Evolutionary conservation across 2,329 filamentous ascomycete species (phyloP).

Genomic region (Diaporthe citriasiana): DNA sequence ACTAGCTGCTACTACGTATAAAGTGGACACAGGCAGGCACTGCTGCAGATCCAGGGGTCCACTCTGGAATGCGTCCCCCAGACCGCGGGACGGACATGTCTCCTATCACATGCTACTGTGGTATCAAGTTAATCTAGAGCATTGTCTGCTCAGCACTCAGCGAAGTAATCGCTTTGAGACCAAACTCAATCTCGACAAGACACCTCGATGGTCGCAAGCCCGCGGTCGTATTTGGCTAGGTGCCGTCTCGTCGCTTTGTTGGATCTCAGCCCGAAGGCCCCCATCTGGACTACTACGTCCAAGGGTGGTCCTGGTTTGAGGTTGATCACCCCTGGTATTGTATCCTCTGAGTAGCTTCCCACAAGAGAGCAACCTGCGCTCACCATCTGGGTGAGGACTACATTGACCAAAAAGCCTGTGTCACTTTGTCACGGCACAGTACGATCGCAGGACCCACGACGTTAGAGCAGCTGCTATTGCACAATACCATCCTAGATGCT

Average conservation of each 20-base stretch:
- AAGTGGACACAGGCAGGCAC: conserved; percentile 10
- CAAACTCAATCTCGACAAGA: conserved; percentile 29
- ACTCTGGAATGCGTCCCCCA: conserved; percentile 20
- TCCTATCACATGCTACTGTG: conserved; percentile 18
- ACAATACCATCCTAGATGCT: neutral
- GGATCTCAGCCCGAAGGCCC: neutral
- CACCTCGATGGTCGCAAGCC: neutral
- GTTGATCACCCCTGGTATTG: neutral
- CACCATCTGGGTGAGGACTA: neutral
- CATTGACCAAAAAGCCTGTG: neutral
- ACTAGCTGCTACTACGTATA: conserved; percentile 3
- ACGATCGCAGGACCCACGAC: neutral
- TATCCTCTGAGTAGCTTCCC: neutral
- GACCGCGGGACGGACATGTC: neutral
- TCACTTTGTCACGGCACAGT: neutral
- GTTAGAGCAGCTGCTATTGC: neutral
- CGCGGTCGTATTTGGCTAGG: conserved; percentile 4
- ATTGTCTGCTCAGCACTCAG: conserved; percentile 1
- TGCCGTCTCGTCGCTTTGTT: conserved; percentile 4
- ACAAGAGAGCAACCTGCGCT: neutral
- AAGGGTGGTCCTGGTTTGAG: conserved; percentile 19
- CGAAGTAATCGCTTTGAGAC: neutral
- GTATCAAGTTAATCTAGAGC: conserved; percentile 8
- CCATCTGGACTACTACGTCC: conserved; percentile 1
- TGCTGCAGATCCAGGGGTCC: conserved; percentile 28